Evolutionary conservation across 305 asterid genomes (phyloP).

Genomic region (Solanum hybrid): DNA sequence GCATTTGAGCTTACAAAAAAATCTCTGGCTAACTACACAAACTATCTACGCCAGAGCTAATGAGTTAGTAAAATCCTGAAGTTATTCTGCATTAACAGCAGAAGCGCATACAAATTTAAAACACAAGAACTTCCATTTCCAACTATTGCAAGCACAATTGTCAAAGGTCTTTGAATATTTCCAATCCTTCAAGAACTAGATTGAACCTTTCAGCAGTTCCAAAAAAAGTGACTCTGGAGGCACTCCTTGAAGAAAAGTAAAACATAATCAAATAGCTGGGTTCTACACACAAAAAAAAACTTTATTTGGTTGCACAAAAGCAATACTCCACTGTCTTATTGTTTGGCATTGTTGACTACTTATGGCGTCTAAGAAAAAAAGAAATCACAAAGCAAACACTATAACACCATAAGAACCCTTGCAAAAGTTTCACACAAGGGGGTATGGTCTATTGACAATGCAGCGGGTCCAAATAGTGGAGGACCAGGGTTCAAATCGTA

Average conservation of each 20-base stretch:
- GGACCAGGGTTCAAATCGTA: background rate
- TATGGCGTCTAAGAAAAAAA: background rate
- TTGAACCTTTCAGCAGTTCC: background rate
- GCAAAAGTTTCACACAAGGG: background rate
- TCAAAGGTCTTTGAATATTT: background rate
- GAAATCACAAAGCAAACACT: background rate
- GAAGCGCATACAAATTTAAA: background rate
- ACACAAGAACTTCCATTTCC: background rate
- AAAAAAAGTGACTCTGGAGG: background rate
- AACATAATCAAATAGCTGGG: background rate
- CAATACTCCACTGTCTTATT: background rate
- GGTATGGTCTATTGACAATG: background rate
- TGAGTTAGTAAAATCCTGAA: background rate
- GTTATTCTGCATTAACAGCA: background rate
- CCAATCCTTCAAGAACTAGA: background rate
- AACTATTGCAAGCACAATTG: background rate
- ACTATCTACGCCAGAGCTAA: background rate
- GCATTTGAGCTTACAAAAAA: background rate
- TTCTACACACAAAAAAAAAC: background rate
- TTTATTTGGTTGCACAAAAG: background rate
- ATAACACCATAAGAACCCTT: background rate
- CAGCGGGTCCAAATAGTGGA: background rate
- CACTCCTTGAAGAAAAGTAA: background rate
- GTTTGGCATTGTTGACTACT: background rate
- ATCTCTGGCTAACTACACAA: background rate